Base-by-base conservation (phyloP, 257 asterid species). In the Galeopsis tetrahit region DNA sequence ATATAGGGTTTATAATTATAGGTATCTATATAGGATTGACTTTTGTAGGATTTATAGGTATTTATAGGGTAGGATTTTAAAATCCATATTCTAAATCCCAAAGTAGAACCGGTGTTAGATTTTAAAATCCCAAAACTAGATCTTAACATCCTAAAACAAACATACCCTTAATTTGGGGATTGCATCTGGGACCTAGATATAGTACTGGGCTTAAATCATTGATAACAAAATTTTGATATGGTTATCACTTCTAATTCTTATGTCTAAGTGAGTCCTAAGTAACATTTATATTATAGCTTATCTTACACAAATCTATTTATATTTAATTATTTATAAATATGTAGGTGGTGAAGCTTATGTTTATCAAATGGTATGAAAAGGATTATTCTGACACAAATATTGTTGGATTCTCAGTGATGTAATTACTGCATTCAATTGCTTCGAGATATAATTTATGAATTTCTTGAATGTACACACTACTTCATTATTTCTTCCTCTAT, bases 381-480 rank as follows among this genome's bases (percentile, higher is more conserved):
- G 31, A 2, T 15, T 75, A 2, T 65, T 44, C 28, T 21, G 44
- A 33, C 55, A 31, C 32, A 2, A 10, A 46, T 33, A 17, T 48
- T 58, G 70, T 67, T 74, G 56, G 46, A 63, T 33, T 38, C 70
- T 59, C 28, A 33, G 55, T 43, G 60, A 46, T 67, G 10, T 32
- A 49, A 58, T 56, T 31, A 33, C 39, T 58, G 75, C 48, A 40
- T 57, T 58, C 13, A 5, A 28, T 21, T 43, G 49, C 38, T 75
- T 7, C 69, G 49, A 10, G 21, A 32, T 14, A 8, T 31, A 8
- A 8, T n/a, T 53, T 51, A 63, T 76, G 66, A 33, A 42, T 33
- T 61, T 9, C 7, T 51, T 46, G 75, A 34, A 38, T 3, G 38
- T 63, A 60, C 31, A 14, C 31, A 48, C 33, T 0, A 53, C 68